Evolutionary conservation across 2,329 filamentous ascomycete genomes (phyloP).

Genomic region (Xylaria sp.): DNA sequence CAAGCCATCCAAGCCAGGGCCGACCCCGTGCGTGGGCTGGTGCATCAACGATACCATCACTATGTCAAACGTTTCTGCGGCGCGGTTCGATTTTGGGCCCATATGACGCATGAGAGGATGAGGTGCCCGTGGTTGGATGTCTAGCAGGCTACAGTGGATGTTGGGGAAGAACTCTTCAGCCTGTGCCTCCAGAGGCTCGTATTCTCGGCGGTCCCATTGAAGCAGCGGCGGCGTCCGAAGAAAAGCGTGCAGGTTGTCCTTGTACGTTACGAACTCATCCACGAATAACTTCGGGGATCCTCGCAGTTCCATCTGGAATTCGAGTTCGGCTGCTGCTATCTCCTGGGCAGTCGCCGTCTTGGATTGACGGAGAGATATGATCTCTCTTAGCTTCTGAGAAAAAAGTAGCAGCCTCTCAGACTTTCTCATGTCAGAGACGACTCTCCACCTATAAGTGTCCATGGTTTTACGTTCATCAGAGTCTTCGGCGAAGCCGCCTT

Average conservation of each 20-base stretch:
- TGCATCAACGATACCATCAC: constrained; percentile 58
- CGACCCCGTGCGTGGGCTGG: constrained; percentile 52
- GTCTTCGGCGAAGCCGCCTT: constrained; percentile 41
- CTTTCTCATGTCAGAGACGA: constrained; percentile 38
- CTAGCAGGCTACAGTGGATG: constrained; percentile 67
- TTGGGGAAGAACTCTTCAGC: constrained; percentile 75
- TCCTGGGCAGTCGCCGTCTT: constrained; percentile 38
- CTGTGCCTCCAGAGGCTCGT: constrained; percentile 73
- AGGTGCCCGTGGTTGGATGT: constrained; percentile 71
- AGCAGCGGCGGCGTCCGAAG: constrained; percentile 64
- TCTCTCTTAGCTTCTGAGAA: neutral
- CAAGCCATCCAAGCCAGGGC: constrained; percentile 61
- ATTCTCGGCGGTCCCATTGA: constrained; percentile 75
- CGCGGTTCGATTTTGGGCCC: constrained; percentile 54
- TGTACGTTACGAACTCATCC: constrained; percentile 54
- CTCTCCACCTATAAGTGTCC: constrained; percentile 39
- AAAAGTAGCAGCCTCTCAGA: constrained; percentile 1
- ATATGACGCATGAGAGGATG: constrained; percentile 61
- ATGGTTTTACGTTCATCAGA: constrained; percentile 39
- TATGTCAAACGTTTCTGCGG: constrained; percentile 65
- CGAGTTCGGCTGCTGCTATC: constrained; percentile 48
- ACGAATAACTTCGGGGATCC: constrained; percentile 28
- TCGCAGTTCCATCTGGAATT: constrained; percentile 53
- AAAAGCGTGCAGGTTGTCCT: constrained; percentile 67
- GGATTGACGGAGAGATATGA: constrained; percentile 34